These are phyloP conservation scores for Fallopia convolvulus DNA, from an alignment of 148 eudicot genomes.

Conservation along the genomic window DNA sequence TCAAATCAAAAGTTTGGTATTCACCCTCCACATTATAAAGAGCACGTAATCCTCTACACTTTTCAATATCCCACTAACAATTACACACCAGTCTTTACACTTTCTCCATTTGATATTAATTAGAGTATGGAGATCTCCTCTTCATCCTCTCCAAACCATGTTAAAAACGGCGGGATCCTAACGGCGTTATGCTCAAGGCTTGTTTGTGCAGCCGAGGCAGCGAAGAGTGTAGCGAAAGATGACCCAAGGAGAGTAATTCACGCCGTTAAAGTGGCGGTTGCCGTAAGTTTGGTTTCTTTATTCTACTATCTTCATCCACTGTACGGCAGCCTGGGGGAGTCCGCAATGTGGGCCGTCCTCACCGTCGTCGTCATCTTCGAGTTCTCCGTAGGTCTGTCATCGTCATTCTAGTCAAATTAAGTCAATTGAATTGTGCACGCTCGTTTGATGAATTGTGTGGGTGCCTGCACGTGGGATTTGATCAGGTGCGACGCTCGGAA, in stretches of 20 bases:
- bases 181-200: not conserved
- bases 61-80: not conserved
- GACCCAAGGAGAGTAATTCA: slow-evolving; percentile 5
- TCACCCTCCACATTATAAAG: not conserved
- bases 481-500: slow-evolving; percentile 55
- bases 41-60: not conserved
- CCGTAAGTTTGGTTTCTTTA: slow-evolving; percentile 7
- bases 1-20: slow-evolving; percentile 1
- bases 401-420: not conserved
- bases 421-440: not conserved
- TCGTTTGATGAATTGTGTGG: not conserved
- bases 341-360: slow-evolving; percentile 13
- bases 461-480: not conserved
- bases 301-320: slow-evolving; percentile 5
- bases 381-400: slow-evolving; percentile 24
- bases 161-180: not conserved
- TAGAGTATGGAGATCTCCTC: not conserved
- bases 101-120: not conserved
- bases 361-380: slow-evolving; percentile 34
- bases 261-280: not conserved
- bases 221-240: slow-evolving; percentile 2
- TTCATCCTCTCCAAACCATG: not conserved
- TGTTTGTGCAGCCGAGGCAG: not conserved
- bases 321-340: slow-evolving; percentile 5
- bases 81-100: not conserved